Base-by-base conservation (phyloP, 768 basidiomycete genomes). In the Boletus vinaceobasis region DNA sequence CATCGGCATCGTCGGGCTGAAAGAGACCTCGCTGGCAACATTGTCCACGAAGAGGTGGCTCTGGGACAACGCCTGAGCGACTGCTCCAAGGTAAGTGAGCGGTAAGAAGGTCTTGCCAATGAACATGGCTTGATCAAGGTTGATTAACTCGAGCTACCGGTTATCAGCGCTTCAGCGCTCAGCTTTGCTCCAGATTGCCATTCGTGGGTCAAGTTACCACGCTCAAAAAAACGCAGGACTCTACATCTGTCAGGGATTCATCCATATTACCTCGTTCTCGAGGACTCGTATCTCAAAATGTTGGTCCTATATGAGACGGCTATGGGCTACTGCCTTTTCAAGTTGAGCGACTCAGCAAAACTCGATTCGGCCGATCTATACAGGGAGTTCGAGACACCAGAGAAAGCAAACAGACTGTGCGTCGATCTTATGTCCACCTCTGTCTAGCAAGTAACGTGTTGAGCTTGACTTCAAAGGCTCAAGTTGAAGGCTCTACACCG, bases 251-350 rank as follows among this genome's bases (percentile, higher is more conserved):
- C 37, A 42, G 26, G 11, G 43, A 56, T 56, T 50, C 42, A 38
- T 37, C 17, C 11, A 53, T 31, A 37, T n/a, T 9, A 26, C 26
- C 43, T 40, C 53, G 43, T n/a, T 32, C 33, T 51, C 52, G 40
- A 53, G 42, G 17, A 19, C 47, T 35, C 27, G 31, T 48, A 56
- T 35, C 50, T 49, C 65, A 71, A 65, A 57, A 98, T 98, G 94
- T 83, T 98, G 73, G 95, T 98, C 43, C 80, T 99, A 60, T 93
- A 94, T 77, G 97, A 98, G 78, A 94, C 93, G 2, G 84, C 93
- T 38, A 84, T 96, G 74, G 93, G 96, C 74, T 98, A 93, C 79
- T 94, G 92, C 78, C 88, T 99, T 50, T 98, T 99, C 86, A 97
- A 97, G 74, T 81, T 96, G 60, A 87, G 87, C 50, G 88, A 93